phyloP scores from a whole-genome alignment of 176 grass and related monocot genomes.

The Tuctoria greenei region DNA sequence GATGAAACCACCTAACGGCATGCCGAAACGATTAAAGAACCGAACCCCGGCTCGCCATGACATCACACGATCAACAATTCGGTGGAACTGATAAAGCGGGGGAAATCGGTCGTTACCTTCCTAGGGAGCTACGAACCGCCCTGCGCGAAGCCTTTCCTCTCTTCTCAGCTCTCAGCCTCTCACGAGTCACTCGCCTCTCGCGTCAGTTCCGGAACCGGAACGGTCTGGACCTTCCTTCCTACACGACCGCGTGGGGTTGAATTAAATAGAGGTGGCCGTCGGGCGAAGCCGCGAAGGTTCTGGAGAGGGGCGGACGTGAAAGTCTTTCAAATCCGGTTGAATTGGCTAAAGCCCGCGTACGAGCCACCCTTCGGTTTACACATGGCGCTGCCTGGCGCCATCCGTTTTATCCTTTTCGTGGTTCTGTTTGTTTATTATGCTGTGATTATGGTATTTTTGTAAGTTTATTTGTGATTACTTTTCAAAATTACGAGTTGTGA shows the following conservation, averaged over 20 bases:
- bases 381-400: slow-evolving; percentile 27
- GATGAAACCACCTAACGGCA: neutral
- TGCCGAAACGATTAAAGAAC: neutral
- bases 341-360: slow-evolving; percentile 7
- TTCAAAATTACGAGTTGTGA: too few relatives aligned
- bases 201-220: neutral
- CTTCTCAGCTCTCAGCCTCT: neutral
- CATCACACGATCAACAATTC: neutral
- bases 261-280: slow-evolving; percentile 32
- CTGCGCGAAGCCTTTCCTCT: neutral
- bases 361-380: slow-evolving; percentile 14
- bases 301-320: slow-evolving; percentile 49
- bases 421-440: neutral
- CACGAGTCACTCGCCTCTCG: neutral
- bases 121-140: neutral
- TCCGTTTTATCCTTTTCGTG: neutral
- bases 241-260: neutral
- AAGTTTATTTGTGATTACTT: too few relatives aligned
- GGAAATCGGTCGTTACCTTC: slow-evolving; percentile 19
- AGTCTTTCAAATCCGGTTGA: slow-evolving; percentile 48
- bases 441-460: too few relatives aligned
- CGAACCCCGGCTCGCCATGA: neutral
- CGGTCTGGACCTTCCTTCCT: neutral
- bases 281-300: slow-evolving; percentile 50
- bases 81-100: neutral